phyloP scores from a whole-genome alignment of 257 asterid genomes.

The Dorcoceras hygrometricum region DNA sequence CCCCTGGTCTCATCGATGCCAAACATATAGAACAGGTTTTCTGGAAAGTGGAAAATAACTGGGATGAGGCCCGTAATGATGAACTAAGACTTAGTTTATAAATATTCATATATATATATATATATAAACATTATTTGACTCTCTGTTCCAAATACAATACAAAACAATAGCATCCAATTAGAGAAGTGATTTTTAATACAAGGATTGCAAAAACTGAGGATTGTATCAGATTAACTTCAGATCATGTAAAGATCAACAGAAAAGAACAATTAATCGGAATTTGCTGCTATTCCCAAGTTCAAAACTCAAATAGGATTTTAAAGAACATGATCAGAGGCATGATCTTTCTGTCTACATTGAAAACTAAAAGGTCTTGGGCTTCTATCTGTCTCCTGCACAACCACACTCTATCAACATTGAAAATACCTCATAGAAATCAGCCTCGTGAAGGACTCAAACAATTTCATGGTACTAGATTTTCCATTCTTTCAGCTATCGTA shows the following conservation, averaged over 20 bases:
- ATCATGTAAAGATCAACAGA: background rate
- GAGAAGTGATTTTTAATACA: background rate
- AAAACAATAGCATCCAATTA: background rate
- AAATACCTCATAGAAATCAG: slow-evolving; percentile 4
- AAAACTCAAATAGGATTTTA: background rate
- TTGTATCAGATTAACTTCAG: background rate
- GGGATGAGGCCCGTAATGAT: background rate
- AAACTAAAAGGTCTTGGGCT: background rate
- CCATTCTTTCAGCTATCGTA: slow-evolving; percentile 2
- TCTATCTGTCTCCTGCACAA: background rate
- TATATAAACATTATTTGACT: too few species aligned
- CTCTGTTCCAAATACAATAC: background rate
- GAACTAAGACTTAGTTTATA: too few species aligned
- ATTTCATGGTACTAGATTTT: slow-evolving; percentile 4
- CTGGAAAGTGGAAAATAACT: slow-evolving; percentile 36
- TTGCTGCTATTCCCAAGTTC: background rate
- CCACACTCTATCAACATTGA: background rate
- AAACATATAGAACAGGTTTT: slow-evolving; percentile 87
- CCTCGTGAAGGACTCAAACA: background rate
- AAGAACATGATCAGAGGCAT: background rate
- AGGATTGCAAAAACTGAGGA: background rate
- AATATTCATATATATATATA: too few species aligned
- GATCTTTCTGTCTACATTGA: background rate
- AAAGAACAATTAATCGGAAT: background rate
- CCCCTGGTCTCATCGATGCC: slow-evolving; percentile 78